Conservation (phyloP, 371 early-diverging fungal species). For the Aphelidium insulamus region DNA sequence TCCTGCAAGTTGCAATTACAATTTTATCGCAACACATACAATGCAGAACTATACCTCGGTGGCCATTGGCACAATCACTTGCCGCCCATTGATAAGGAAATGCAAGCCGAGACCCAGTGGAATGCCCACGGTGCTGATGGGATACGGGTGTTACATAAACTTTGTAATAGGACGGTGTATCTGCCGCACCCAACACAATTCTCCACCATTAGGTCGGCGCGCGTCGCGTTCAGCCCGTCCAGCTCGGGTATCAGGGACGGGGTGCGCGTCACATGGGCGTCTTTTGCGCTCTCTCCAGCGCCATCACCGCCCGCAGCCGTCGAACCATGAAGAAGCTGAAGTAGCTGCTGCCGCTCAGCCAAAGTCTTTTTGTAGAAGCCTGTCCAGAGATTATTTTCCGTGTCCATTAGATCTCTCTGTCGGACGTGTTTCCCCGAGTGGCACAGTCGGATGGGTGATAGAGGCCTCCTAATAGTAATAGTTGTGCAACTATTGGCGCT, state of each 20-base stretch:
- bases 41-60: no score
- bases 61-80: slow-evolving; percentile 38
- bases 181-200: slow-evolving; percentile 22
- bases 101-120: slow-evolving; percentile 40
- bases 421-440: no score
- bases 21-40: no score
- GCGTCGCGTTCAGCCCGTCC: slow-evolving; percentile 26
- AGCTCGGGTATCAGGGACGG: slow-evolving; percentile 26
- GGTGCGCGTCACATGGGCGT: slow-evolving; percentile 5
- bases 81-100: slow-evolving; percentile 27
- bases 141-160: not conserved
- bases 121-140: slow-evolving; percentile 34
- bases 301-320: slow-evolving; percentile 10
- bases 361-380: slow-evolving; percentile 46
- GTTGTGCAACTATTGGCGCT: no score
- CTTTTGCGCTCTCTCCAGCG: slow-evolving; percentile 7
- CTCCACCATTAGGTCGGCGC: slow-evolving; percentile 43
- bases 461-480: no score
- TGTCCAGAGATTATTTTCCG: no score
- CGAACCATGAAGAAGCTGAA: slow-evolving; percentile 11
- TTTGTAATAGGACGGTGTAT: not conserved
- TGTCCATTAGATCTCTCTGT: no score
- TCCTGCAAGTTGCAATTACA: no score
- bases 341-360: slow-evolving; percentile 30
- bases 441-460: no score